These are phyloP conservation scores for Aspergillus ustus DNA, from an alignment of 2,329 filamentous ascomycete genomes.

Conservation along the genomic window DNA sequence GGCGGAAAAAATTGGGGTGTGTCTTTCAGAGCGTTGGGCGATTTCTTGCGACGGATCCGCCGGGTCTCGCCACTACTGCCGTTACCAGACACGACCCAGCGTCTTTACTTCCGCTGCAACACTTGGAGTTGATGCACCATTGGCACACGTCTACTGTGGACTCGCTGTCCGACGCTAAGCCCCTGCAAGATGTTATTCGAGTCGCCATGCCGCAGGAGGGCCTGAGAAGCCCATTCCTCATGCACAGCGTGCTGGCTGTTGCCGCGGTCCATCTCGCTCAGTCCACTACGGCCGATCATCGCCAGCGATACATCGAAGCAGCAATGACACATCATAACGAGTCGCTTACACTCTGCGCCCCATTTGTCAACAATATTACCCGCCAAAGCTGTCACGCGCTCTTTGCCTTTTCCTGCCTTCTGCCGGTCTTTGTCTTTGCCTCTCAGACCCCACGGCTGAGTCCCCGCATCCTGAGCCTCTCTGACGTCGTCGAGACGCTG, in stretches of 20 bases:
- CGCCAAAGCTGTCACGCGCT: constrained; percentile 19
- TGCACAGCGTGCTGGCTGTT: constrained; percentile 21
- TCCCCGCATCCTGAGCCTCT: background rate
- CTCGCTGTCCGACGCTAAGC: background rate
- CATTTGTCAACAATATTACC: constrained; percentile 15
- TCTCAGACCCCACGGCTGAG: background rate
- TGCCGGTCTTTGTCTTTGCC: constrained; percentile 9
- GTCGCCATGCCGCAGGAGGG: constrained; percentile 14
- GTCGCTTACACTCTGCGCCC: constrained; percentile 15
- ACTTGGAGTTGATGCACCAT: constrained; percentile 22
- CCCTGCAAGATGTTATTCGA: constrained; percentile 11
- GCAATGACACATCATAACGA: constrained; percentile 16
- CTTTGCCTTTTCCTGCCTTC: constrained; percentile 20
- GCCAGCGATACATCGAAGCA: background rate
- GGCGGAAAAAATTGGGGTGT: constrained; percentile 10
- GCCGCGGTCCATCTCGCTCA: constrained; percentile 18
- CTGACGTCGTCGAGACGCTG: constrained; percentile 18
- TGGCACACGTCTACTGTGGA: constrained; percentile 18
- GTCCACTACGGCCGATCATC: background rate
- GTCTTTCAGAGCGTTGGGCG: constrained; percentile 3
- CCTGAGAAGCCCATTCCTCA: constrained; percentile 16
- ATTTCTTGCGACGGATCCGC: background rate
- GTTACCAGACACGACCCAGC: background rate
- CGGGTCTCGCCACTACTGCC: background rate
- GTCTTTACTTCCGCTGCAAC: constrained; percentile 10